Conservation (phyloP, 1,284 basidiomycete genomes). For the Irpex sp. region DNA sequence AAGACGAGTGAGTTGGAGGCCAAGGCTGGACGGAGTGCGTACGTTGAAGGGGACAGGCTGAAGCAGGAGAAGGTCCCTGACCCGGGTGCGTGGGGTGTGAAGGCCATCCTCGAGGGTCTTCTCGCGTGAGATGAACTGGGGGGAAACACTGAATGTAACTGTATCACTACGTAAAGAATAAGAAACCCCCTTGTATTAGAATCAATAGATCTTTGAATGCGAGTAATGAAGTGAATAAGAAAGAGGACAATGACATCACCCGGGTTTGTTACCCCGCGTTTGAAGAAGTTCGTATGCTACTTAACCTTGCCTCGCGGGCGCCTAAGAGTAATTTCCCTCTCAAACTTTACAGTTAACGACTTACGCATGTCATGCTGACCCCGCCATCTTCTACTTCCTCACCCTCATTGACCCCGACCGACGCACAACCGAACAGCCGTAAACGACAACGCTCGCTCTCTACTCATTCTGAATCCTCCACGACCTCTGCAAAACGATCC, state of each 20-base stretch:
- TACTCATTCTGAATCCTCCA: slow-evolving; percentile 48
- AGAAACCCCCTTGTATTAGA: not conserved
- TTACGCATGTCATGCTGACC: slow-evolving; percentile 22
- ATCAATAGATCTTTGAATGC: not conserved
- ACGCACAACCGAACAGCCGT: slow-evolving; percentile 25
- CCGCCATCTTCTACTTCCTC: slow-evolving; percentile 27
- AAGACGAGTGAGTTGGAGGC: slow-evolving; percentile 74
- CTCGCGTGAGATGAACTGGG: slow-evolving; percentile 1
- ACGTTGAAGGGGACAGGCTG: slow-evolving; percentile 74
- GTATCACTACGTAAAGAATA: not conserved
- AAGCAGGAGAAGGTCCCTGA: slow-evolving; percentile 74
- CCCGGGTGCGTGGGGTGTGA: slow-evolving; percentile 89
- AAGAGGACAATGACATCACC: not conserved
- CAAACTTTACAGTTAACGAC: not conserved
- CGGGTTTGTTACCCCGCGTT: not conserved
- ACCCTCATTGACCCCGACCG: slow-evolving; percentile 22
- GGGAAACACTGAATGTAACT: no score
- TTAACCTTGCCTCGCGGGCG: no score
- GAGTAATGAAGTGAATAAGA: not conserved
- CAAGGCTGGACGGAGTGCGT: slow-evolving; percentile 87
- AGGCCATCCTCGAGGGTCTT: slow-evolving; percentile 67
- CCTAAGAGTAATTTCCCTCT: not conserved
- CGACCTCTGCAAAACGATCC: slow-evolving; percentile 69
- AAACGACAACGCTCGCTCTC: slow-evolving; percentile 50
- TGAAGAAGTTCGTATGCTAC: not conserved